Evolutionary conservation across 2,329 filamentous ascomycete species (phyloP), one percentile per base, ranked within the genome.

Genomic region (Rhynchosporium secalis): DNA sequence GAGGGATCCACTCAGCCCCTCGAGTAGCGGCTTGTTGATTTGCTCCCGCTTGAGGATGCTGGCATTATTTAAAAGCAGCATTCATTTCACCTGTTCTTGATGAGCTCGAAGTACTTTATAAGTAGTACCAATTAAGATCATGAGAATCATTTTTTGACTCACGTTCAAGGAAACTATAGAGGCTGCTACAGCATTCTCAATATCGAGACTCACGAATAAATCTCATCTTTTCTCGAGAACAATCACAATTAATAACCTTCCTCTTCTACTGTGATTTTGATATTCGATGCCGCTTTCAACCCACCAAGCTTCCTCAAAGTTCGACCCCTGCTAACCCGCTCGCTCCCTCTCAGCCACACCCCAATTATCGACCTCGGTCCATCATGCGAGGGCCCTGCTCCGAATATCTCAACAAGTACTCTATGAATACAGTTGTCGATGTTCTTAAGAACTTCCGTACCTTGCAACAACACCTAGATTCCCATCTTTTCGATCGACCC

Each of bases 301-400:
- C 56, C 48, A 15, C 45, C 9, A 45, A 8, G 12, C 46, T 41
- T 51, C 46, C 40, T 47, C 36, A 46, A 26, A 20, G 15, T n/a
- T n/a, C 29, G 26, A 47, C 31, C 31, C 31, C 28, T 48, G 31
- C 29, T 29, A 28, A n/a, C 49, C 41, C 41, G 41, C 41, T 40
- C 3, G 36, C 43, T 52, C 48, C 58, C 62, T 20, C 20, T 20
- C 62, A 63, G 62, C 62, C 62, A 56, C 52, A 56, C 20, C 52
- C 29, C 62, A 20, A 60, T 62, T 55, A 54, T 58, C 61, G 51
- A 46, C 59, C 62, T 60, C 59, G 62, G 62, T 49, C 62, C 49
- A 38, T 58, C 31, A 52, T 33, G 33, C 49, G 40, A 43, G 52
- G 43, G 52, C 40, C 52, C 43, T 56, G 52, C 38, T 56, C 40